These are phyloP conservation scores for Hygrophorus pudorinus DNA, from an alignment of 768 basidiomycete species.

Conservation along the genomic window DNA sequence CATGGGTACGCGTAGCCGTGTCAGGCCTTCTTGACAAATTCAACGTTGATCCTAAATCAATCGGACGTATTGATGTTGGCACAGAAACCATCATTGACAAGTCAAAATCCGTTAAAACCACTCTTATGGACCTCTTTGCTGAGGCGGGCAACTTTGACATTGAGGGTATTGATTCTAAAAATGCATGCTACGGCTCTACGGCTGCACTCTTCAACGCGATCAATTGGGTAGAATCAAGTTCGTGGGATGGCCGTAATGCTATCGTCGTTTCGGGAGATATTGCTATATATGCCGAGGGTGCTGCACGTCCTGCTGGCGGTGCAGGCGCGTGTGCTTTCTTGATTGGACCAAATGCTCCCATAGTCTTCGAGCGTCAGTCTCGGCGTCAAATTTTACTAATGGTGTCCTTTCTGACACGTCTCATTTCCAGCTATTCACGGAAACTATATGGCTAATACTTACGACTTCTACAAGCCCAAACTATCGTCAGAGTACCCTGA, in stretches of 20 bases:
- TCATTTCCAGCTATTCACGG: constrained; percentile 75
- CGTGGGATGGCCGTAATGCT: constrained; percentile 97
- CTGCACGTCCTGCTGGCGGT: constrained; percentile 92
- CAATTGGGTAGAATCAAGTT: constrained; percentile 95
- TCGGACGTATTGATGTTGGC: constrained; percentile 96
- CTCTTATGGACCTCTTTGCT: constrained; percentile 96
- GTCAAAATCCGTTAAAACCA: constrained; percentile 97
- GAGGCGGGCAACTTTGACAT: constrained; percentile 91
- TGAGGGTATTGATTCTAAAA: constrained; percentile 98
- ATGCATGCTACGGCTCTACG: constrained; percentile 98
- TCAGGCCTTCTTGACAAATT: constrained; percentile 85
- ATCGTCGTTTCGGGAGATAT: constrained; percentile 97
- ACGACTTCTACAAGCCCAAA: constrained; percentile 99
- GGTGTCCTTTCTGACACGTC: not conserved
- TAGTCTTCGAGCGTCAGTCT: constrained; percentile 87
- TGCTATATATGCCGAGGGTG: constrained; percentile 94
- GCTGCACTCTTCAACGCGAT: constrained; percentile 97
- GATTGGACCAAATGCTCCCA: constrained; percentile 92
- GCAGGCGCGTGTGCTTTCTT: constrained; percentile 93
- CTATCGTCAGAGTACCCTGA: constrained; percentile 92
- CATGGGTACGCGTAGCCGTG: constrained; percentile 46
- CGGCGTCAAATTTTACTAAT: constrained; percentile 4
- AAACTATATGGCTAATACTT: constrained; percentile 94
- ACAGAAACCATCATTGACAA: constrained; percentile 99
- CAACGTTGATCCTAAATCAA: constrained; percentile 91